Evolutionary conservation across 2,329 filamentous ascomycete genomes (phyloP).

Genomic region (Onygenales sp.): DNA sequence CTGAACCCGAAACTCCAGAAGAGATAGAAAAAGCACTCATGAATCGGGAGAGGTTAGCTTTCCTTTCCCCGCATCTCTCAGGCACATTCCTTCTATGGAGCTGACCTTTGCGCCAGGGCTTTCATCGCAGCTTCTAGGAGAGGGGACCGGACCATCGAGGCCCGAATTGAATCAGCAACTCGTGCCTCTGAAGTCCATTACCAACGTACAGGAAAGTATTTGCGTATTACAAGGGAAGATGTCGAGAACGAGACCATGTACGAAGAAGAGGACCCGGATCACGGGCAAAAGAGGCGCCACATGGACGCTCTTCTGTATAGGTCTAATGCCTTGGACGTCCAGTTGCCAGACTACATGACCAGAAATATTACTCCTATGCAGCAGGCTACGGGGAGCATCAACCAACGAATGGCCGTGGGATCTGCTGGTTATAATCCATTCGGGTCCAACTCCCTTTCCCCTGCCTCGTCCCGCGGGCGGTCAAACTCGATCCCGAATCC

Average conservation of each 20-base stretch:
- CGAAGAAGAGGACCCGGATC: slow-evolving; percentile 81
- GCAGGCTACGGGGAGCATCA: too few species aligned
- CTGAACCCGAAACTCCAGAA: slow-evolving; percentile 5
- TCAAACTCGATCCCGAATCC: too few species aligned
- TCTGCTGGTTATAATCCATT: too few species aligned
- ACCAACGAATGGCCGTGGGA: too few species aligned
- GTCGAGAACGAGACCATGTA: slow-evolving; percentile 93
- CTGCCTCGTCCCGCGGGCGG: too few species aligned
- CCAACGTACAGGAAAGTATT: slow-evolving; percentile 69
- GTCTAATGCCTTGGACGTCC: background rate
- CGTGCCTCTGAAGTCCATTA: slow-evolving; percentile 89
- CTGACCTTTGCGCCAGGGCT: slow-evolving; percentile 46
- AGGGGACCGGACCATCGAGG: slow-evolving; percentile 78
- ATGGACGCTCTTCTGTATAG: slow-evolving; percentile 26
- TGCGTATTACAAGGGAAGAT: slow-evolving; percentile 76
- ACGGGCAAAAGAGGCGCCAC: slow-evolving; percentile 27
- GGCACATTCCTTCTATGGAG: background rate
- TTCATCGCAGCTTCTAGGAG: slow-evolving; percentile 87
- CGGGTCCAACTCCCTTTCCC: too few species aligned
- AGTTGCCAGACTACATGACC: background rate
- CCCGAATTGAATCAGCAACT: slow-evolving; percentile 75
- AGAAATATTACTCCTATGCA: background rate
- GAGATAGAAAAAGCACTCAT: slow-evolving; percentile 19
- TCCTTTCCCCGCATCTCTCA: background rate
- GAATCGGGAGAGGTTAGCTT: slow-evolving; percentile 35